Percentiles rank a stretch among this genome's conserved stretches.
phyloP scores from a whole-genome alignment of 2,329 filamentous ascomycete genomes.

The Penicillium corylophilum region DNA sequence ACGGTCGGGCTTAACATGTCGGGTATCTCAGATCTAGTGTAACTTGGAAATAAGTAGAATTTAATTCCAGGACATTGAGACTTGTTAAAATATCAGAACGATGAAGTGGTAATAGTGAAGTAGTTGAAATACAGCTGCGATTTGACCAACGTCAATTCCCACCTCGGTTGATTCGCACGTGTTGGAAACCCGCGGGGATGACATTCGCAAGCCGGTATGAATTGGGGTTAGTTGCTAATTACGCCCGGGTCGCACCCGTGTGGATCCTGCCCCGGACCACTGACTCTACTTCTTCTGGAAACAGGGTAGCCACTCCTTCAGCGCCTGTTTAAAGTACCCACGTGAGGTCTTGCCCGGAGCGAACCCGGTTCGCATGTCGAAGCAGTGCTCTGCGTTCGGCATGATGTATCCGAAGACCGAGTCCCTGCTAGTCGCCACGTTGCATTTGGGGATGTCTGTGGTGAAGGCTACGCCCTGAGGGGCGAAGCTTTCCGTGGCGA shows the following conservation, averaged over 20 bases:
- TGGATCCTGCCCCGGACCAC: background rate
- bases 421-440: constrained; percentile 32
- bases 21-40: background rate
- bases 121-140: background rate
- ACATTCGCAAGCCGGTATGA: constrained; percentile 17
- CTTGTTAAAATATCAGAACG: background rate
- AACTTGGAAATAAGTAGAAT: background rate
- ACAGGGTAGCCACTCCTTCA: constrained; percentile 50
- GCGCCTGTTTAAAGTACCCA: constrained; percentile 41
- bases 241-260: background rate
- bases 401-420: constrained; percentile 53
- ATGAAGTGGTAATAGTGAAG: background rate
- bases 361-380: constrained; percentile 45
- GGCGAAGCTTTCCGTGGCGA: constrained; percentile 43
- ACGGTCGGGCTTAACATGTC: constrained; percentile 18
- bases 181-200: background rate
- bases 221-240: constrained; percentile 3
- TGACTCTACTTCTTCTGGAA: constrained; percentile 16
- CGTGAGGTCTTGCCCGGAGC: constrained; percentile 35
- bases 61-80: background rate
- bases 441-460: constrained; percentile 46
- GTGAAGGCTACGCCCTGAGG: constrained; percentile 40
- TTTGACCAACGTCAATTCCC: background rate
- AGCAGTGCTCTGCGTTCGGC: constrained; percentile 49
- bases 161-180: constrained; percentile 16